Conservation (phyloP, 768 basidiomycete species). For the Glaciozyma martinii region DNA sequence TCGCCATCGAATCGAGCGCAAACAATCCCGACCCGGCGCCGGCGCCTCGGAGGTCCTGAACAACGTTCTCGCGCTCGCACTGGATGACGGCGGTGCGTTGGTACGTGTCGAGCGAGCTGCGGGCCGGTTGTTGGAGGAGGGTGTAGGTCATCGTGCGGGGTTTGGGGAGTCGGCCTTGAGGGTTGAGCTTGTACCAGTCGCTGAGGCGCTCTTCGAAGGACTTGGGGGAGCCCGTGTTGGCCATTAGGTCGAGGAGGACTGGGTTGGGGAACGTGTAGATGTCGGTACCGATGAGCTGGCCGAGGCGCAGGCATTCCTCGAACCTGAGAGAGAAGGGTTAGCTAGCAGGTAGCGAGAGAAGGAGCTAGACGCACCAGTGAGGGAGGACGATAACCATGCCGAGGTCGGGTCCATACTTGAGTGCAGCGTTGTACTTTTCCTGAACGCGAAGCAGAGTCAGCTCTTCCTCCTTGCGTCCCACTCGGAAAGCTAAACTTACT, state of each 20-base stretch:
- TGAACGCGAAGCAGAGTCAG: constrained; percentile 33
- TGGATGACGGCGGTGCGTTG: not conserved
- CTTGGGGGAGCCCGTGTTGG: not conserved
- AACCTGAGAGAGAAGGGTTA: constrained; percentile 37
- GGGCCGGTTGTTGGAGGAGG: not conserved
- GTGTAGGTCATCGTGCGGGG: not conserved
- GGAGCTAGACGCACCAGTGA: constrained; percentile 55
- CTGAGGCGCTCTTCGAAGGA: not conserved
- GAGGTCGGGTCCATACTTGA: constrained; percentile 38
- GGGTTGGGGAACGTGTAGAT: constrained; percentile 55
- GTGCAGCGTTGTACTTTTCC: constrained; percentile 53
- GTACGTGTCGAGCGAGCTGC: not conserved
- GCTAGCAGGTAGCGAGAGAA: not conserved
- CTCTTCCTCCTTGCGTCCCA: not conserved
- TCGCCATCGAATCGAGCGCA: not conserved
- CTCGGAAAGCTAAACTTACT: constrained; percentile 18
- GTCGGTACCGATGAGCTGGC: constrained; percentile 32
- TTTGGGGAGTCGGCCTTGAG: not conserved
- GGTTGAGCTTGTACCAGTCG: not conserved
- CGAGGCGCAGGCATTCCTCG: constrained; percentile 51
- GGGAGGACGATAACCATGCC: constrained; percentile 65
- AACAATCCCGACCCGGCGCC: not conserved
- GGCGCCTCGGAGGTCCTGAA: not conserved
- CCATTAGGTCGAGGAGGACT: constrained; percentile 41
- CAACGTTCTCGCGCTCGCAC: no score